A percentile compares a stretch with the other conserved stretches of the same genome.
These are phyloP conservation scores for Alternaria tenuissima DNA, from an alignment of 2,329 filamentous ascomycete genomes.

Conservation along the genomic window DNA sequence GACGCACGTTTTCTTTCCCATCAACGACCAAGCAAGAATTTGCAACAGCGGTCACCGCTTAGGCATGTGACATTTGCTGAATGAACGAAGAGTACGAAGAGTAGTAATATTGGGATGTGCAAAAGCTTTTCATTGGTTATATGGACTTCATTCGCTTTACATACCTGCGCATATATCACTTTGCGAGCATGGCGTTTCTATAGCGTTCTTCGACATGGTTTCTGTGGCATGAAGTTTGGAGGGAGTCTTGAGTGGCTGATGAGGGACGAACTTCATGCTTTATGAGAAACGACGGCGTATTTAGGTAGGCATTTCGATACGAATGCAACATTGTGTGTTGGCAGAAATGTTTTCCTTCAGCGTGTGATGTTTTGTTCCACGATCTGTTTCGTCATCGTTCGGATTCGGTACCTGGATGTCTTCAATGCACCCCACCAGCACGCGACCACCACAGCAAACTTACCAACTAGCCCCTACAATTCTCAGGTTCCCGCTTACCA, in stretches of 20 bases:
- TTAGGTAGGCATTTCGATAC: background rate
- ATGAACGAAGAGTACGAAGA: slow-evolving; percentile 4
- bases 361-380: background rate
- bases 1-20: slow-evolving; percentile 1
- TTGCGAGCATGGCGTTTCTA: slow-evolving; percentile 16
- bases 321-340: slow-evolving; percentile 8
- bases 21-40: background rate
- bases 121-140: slow-evolving; percentile 12
- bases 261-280: slow-evolving; percentile 17
- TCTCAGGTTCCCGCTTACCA: background rate
- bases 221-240: slow-evolving; percentile 3
- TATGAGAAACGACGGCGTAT: slow-evolving; percentile 13
- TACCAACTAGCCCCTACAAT: background rate
- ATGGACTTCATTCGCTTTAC: slow-evolving; percentile 9
- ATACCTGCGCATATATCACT: slow-evolving; percentile 18
- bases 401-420: slow-evolving; percentile 1
- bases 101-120: slow-evolving; percentile 5
- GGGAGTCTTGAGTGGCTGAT: slow-evolving; percentile 14
- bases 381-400: background rate
- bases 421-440: background rate
- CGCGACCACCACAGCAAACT: background rate
- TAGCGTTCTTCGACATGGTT: background rate
- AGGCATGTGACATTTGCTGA: slow-evolving; percentile 11
- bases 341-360: background rate
- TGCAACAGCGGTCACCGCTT: slow-evolving; percentile 1